Conservation (phyloP, 75 land plant species). For the Larix kaempferi region DNA sequence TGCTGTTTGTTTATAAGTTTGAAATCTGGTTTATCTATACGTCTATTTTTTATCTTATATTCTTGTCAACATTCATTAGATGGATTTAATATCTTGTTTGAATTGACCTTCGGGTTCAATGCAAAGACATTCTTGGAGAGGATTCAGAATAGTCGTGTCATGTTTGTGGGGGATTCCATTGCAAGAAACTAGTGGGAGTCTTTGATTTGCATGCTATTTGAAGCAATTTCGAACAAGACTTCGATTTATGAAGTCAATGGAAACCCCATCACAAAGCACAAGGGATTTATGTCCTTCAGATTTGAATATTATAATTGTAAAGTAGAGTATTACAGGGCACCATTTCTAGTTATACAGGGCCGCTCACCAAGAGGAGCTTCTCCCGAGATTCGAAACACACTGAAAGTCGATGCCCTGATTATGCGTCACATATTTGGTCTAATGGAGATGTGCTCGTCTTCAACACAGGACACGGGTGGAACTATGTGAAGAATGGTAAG, state of each 20-base stretch:
- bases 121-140: slow-evolving; percentile 60
- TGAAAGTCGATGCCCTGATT: slow-evolving; percentile 51
- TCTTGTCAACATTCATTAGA: not conserved
- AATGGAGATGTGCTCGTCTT: slow-evolving; percentile 64
- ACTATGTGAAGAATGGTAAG: slow-evolving; percentile 58
- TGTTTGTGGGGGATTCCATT: slow-evolving; percentile 81
- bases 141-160: slow-evolving; percentile 43
- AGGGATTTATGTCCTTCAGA: slow-evolving; percentile 58
- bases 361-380: slow-evolving; percentile 53
- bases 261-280: slow-evolving; percentile 75
- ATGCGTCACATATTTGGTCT: slow-evolving; percentile 48
- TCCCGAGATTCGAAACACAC: slow-evolving; percentile 15
- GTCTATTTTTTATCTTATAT: not conserved
- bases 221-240: slow-evolving; percentile 52
- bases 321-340: slow-evolving; percentile 78
- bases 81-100: no score
- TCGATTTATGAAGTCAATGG: slow-evolving; percentile 66
- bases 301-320: slow-evolving; percentile 67
- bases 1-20: not conserved
- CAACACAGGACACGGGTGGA: slow-evolving; percentile 93
- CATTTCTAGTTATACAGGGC: slow-evolving; percentile 49
- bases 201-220: slow-evolving; percentile 75
- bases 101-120: slow-evolving; percentile 43
- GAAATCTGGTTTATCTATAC: not conserved
- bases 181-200: slow-evolving; percentile 97